These are phyloP conservation scores for Colletotrichum liriopes DNA, from an alignment of 2,329 filamentous ascomycete genomes.

Conservation along the genomic window DNA sequence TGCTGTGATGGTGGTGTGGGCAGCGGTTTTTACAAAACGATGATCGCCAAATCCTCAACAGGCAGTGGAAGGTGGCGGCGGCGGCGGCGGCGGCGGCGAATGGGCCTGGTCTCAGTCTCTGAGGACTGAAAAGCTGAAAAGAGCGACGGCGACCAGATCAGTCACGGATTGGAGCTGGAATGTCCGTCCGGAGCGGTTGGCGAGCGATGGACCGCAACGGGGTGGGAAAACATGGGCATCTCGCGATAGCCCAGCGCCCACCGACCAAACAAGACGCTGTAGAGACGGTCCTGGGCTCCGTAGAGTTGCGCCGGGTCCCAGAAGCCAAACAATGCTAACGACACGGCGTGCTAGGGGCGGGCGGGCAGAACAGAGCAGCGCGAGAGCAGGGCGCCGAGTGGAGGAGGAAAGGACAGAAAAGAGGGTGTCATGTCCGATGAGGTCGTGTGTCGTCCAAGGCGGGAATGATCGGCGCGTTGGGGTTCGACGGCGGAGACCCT, in stretches of 20 bases:
- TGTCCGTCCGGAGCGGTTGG: neutral
- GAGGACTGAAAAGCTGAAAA: neutral
- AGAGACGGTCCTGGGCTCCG: neutral
- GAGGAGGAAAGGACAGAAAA: conserved; percentile 3
- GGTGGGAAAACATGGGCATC: neutral
- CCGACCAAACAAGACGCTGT: neutral
- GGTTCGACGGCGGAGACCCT: conserved; percentile 28
- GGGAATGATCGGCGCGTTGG: conserved; percentile 42
- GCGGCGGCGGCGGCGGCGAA: neutral
- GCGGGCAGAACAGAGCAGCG: conserved; percentile 8
- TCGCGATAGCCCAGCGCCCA: neutral
- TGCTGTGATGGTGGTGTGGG: conserved; percentile 3
- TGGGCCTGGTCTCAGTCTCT: conserved; percentile 4
- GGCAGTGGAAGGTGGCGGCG: neutral
- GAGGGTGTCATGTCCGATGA: conserved; percentile 42
- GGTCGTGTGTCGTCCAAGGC: conserved; percentile 42
- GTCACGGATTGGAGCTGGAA: neutral
- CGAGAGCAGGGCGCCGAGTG: conserved; percentile 8
- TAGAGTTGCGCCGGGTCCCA: conserved; percentile 14
- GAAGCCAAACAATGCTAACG: conserved; percentile 1
- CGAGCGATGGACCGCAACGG: neutral
- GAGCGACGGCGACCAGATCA: neutral
- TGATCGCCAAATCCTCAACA: conserved; percentile 1
- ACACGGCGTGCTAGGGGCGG: conserved; percentile 14
- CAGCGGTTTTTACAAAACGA: conserved; percentile 5